phyloP scores from a whole-genome alignment of 306 rosid genomes.

The Medicago ruthenica region DNA sequence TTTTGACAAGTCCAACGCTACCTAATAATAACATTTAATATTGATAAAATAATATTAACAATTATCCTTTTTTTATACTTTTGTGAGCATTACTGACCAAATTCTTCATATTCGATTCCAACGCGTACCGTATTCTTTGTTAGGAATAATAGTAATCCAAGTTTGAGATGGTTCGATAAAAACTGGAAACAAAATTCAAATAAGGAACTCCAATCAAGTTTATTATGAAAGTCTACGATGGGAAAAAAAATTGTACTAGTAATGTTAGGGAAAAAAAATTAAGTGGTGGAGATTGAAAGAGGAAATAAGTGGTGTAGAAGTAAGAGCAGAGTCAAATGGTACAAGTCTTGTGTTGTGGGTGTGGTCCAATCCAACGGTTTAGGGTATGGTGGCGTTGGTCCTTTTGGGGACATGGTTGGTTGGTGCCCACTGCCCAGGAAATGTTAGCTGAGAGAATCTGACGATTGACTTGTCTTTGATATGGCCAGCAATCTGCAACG shows the following conservation, averaged over 20 bases:
- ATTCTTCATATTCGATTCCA: too few relatives aligned
- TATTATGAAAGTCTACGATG: too few relatives aligned
- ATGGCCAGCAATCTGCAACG: constrained; percentile 5
- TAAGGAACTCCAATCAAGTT: too few relatives aligned
- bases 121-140: too few relatives aligned
- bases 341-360: not conserved
- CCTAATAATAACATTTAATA: too few relatives aligned
- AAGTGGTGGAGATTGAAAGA: constrained; percentile 10
- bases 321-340: constrained; percentile 26
- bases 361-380: constrained; percentile 21
- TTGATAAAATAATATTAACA: too few relatives aligned
- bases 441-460: constrained; percentile 23
- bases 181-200: too few relatives aligned
- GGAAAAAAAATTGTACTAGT: not conserved
- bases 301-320: constrained; percentile 5
- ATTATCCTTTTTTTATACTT: too few relatives aligned
- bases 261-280: not conserved
- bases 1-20: too few relatives aligned
- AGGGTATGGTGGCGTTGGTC: constrained; percentile 30
- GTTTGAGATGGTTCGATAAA: too few relatives aligned
- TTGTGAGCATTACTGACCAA: too few relatives aligned
- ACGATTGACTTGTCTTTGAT: constrained; percentile 44
- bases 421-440: not conserved
- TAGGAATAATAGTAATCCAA: too few relatives aligned
- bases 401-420: not conserved